These are phyloP conservation scores for Hysterangium stoloniferum DNA, from an alignment of 768 basidiomycete species.

Conservation along the genomic window DNA sequence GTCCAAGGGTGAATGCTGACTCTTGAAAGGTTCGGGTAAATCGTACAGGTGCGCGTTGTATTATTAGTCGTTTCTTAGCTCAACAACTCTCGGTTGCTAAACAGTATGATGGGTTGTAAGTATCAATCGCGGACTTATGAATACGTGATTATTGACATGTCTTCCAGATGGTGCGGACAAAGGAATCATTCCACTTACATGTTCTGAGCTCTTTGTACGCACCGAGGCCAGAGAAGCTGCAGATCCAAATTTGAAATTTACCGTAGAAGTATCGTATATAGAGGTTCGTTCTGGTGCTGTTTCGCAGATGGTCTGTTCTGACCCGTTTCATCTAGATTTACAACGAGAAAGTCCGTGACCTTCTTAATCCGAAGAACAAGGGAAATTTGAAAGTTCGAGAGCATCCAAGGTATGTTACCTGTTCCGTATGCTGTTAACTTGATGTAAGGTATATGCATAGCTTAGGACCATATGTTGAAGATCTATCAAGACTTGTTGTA, in stretches of 20 bases:
- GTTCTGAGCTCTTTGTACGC: conserved; percentile 84
- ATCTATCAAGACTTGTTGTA: conserved; percentile 89
- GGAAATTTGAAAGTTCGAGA: conserved; percentile 96
- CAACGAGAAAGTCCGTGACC: conserved; percentile 96
- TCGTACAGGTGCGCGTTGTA: conserved; percentile 67
- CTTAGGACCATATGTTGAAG: conserved; percentile 97
- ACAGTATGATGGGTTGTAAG: conserved; percentile 94
- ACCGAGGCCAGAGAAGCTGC: conserved; percentile 54
- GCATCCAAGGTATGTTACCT: conserved; percentile 59
- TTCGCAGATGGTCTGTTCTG: background rate
- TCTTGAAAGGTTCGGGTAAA: conserved; percentile 72
- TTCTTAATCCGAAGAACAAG: conserved; percentile 94
- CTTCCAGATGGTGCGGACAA: conserved; percentile 85
- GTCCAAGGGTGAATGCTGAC: background rate
- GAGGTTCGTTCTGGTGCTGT: conserved; percentile 44
- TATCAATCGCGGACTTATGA: conserved; percentile 19
- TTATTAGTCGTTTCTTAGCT: conserved; percentile 2
- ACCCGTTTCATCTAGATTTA: conserved; percentile 53
- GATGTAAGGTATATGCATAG: conserved; percentile 10
- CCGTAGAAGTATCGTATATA: conserved; percentile 98
- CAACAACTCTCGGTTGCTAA: background rate
- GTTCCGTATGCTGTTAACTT: background rate
- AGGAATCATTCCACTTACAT: conserved; percentile 95
- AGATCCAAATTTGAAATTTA: conserved; percentile 70
- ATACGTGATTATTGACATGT: background rate